Evolutionary conservation across 495 filamentous ascomycete genomes (phyloP).

Genomic region (Talaromyces stipitatus): DNA sequence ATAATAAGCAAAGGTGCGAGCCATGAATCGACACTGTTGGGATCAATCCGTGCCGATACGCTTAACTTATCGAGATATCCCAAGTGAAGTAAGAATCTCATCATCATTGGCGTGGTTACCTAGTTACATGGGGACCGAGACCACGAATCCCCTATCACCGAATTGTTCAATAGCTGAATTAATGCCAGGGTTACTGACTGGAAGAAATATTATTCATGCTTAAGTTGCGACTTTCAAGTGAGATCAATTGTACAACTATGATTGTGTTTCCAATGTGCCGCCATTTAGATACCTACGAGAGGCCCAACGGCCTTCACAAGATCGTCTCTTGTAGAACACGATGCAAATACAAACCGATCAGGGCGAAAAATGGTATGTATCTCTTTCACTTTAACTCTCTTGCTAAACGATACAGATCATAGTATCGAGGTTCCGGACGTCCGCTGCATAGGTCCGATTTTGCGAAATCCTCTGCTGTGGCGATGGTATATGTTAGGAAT

Average conservation of each 20-base stretch:
- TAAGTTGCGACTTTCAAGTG: no score
- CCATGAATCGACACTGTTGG: no score
- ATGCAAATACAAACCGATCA: conserved; percentile 21
- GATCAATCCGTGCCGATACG: no score
- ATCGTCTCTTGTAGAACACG: conserved; percentile 11
- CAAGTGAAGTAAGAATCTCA: no score
- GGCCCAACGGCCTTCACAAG: conserved; percentile 1
- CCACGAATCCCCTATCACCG: no score
- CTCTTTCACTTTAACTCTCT: conserved; percentile 5
- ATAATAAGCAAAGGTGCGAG: no score
- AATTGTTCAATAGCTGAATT: no score
- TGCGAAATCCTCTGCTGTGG: conserved; percentile 16
- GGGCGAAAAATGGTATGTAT: conserved; percentile 18
- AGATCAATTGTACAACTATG: not conserved
- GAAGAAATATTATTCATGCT: no score
- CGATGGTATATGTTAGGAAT: conserved; percentile 11
- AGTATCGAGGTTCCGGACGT: conserved; percentile 14
- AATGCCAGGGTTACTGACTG: no score
- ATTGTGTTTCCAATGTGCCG: not conserved
- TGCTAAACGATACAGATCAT: conserved; percentile 12
- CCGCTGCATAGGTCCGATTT: conserved; percentile 14
- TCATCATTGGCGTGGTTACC: no score
- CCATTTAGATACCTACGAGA: not conserved
- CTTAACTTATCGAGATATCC: no score
- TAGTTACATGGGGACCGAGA: no score